Evolutionary conservation across 225 moss, liverwort and hornwort genomes (phyloP).

Genomic region (Takakia lepidozioides): DNA sequence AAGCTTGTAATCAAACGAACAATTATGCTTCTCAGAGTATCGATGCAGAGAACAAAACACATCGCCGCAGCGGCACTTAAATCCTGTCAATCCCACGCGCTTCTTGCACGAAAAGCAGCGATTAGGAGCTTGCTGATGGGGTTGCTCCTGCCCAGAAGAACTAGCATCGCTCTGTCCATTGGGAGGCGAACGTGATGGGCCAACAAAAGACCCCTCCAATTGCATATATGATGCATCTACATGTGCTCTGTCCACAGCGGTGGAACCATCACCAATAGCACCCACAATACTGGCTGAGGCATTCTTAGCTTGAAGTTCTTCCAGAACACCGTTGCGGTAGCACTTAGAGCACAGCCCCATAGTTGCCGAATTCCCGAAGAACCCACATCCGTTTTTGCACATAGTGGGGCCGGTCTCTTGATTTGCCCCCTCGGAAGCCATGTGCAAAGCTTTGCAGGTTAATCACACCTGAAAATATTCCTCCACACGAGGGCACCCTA

Average conservation of each 20-base stretch:
- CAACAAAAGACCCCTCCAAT: background rate
- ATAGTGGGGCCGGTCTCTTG: background rate
- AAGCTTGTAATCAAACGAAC: conserved; percentile 5
- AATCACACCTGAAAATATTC: no score
- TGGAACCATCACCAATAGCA: background rate
- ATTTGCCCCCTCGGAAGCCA: no score
- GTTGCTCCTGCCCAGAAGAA: background rate
- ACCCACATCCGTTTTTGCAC: conserved; percentile 6
- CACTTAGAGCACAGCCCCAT: conserved; percentile 4
- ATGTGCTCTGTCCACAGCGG: background rate
- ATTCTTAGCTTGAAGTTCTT: background rate
- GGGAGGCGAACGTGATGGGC: background rate
- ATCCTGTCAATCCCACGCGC: conserved; percentile 5
- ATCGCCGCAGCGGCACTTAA: conserved; percentile 10
- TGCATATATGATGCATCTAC: background rate
- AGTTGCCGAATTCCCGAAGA: conserved; percentile 5
- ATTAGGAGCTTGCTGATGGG: background rate
- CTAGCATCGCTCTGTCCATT: background rate
- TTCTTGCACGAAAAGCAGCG: conserved; percentile 9
- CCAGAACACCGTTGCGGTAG: conserved; percentile 1
- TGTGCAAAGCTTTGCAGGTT: no score
- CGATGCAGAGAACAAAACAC: conserved; percentile 6
- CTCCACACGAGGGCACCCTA: no score
- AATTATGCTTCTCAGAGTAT: conserved; percentile 5
- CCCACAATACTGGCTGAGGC: background rate